Percentiles rank a stretch among this genome's conserved stretches.
Conservation (phyloP, 768 basidiomycete genomes). For the Suillus plorans region DNA sequence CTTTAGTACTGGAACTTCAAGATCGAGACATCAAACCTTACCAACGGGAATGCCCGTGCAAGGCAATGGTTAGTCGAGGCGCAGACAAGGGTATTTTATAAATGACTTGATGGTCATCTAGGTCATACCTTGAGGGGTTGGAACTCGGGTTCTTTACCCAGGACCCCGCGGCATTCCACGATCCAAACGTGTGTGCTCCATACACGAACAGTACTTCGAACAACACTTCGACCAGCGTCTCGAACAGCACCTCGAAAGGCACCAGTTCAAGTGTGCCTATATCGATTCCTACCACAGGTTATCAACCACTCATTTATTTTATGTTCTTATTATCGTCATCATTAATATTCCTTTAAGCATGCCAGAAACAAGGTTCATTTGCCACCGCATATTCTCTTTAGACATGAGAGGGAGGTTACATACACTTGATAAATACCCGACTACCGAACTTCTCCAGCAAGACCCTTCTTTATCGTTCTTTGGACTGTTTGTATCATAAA, state of each 20-base stretch:
- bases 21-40: slow-evolving; percentile 51
- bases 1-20: slow-evolving; percentile 74
- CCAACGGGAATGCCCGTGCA: slow-evolving; percentile 46
- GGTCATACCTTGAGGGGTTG: slow-evolving; percentile 72
- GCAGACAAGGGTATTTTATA: not conserved
- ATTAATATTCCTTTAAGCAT: not conserved
- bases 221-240: not conserved
- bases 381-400: not conserved
- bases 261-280: slow-evolving; percentile 1
- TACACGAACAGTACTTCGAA: slow-evolving; percentile 34
- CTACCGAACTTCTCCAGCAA: not conserved
- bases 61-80: slow-evolving; percentile 57
- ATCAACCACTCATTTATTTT: not conserved
- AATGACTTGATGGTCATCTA: slow-evolving; percentile 23
- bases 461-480: not conserved
- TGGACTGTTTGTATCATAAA: not conserved
- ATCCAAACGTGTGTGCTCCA: slow-evolving; percentile 57
- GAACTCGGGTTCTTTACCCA: slow-evolving; percentile 57
- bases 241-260: not conserved
- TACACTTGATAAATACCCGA: not conserved
- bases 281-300: not conserved
- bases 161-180: slow-evolving; percentile 52
- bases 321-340: not conserved
- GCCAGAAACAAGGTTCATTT: not conserved
- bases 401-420: not conserved